Evolutionary conservation across 345 rosid species (phyloP), one percentile per base, ranked within the genome.

Genomic region (Eucalyptus virginea): DNA sequence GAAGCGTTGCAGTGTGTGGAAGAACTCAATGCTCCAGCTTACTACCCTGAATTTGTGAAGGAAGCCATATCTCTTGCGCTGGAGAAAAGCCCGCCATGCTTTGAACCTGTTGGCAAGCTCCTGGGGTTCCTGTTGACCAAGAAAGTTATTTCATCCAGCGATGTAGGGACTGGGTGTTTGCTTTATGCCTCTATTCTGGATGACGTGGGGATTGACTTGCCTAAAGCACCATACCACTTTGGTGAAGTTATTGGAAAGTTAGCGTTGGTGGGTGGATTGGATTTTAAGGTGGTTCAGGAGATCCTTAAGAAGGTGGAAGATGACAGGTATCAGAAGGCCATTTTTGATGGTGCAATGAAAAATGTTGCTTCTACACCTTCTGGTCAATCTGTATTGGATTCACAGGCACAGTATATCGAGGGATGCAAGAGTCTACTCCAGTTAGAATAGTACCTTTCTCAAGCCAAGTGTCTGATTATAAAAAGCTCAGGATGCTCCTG

Each of bases 1-100:
- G 99, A 98, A 91, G 99, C 98, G 37, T 60, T 96, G 92, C 93
- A 89, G 89, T 95, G 99, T 72, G 95, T 97, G 69, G 95, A 95
- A 88, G 99, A 98, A 86, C 92, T 97, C 42, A 92, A 94, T 30
- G 90, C 95, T 52, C 96, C 97, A 6, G 93, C 93, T 19, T 95
- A 94, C 91, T 96, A 95, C 87, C 95, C 97, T 6, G 98, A 97
- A 88, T 90, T 96, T 37, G 97, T 97, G 72, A 98, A 95, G 91
- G 99, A 97, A 92, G 97, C 98, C 4, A 94, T 98, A 81, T 91
- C 90, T 56, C 94, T 96, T 42, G 99, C 94, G 7, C 90, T 98
- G 32, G 99, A 96, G 90, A 94, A 94, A 88, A 98, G 92, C 89
- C 96, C 97, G 2, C 96, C 98, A 1, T 89, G 95, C 28, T 91